Percentiles rank a stretch among this genome's conserved stretches.
Evolutionary conservation across 2,329 filamentous ascomycete genomes (phyloP).

Genomic region (Reticulascus tulasneorum): DNA sequence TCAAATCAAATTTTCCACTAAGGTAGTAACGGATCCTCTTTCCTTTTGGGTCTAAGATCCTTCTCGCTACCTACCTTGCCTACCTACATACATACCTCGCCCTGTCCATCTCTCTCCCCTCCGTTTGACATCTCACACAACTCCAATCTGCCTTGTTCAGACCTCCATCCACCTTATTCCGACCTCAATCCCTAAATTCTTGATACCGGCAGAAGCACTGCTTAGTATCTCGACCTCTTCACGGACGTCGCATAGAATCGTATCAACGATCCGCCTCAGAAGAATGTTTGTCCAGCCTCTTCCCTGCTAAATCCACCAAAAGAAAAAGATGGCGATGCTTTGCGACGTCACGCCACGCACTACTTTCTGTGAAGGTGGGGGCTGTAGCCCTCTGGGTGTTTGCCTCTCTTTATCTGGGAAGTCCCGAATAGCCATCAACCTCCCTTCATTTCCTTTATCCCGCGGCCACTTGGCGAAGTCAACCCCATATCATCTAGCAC

Average conservation of each 20-base stretch:
- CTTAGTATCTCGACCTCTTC: constrained; percentile 4
- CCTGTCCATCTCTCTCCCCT: constrained; percentile 9
- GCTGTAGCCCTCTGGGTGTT: neutral
- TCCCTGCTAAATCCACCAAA: too few species aligned
- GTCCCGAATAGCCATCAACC: constrained; percentile 4
- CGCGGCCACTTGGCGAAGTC: constrained; percentile 9
- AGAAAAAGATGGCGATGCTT: too few species aligned
- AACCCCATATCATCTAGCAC: constrained; percentile 8
- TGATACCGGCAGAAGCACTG: too few species aligned
- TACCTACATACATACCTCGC: constrained; percentile 6
- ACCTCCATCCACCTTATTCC: constrained; percentile 12
- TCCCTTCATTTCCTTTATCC: constrained; percentile 2
- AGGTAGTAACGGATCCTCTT: neutral
- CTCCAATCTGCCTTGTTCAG: constrained; percentile 11
- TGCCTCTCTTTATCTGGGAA: constrained; percentile 7
- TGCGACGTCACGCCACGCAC: too few species aligned
- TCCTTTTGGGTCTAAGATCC: neutral
- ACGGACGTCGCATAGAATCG: too few species aligned
- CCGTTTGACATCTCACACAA: constrained; percentile 10
- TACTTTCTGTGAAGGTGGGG: too few species aligned
- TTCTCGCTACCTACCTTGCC: constrained; percentile 6
- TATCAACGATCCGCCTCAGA: too few species aligned
- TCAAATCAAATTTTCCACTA: too few species aligned
- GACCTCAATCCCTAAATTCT: too few species aligned
- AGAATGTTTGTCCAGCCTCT: too few species aligned